Conservation (phyloP, 2,329 filamentous ascomycete species). For the Fusarium poae region DNA sequence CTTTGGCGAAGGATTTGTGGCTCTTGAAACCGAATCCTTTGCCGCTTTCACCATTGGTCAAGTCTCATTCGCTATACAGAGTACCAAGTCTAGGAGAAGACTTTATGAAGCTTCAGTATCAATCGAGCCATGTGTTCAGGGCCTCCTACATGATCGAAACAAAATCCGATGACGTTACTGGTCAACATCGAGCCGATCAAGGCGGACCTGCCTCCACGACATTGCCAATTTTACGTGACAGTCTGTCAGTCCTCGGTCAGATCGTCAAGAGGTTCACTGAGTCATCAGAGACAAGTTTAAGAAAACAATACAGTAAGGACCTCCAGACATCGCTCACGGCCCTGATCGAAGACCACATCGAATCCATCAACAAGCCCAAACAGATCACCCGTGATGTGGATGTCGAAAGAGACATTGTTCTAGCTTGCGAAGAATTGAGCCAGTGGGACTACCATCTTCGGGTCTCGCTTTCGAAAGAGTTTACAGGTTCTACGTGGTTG, state of each 20-base stretch:
- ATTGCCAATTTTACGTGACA: not conserved
- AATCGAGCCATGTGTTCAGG: fast-evolving
- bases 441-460: not conserved
- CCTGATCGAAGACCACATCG: not conserved
- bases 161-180: not conserved
- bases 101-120: not conserved
- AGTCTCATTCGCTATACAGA: not conserved
- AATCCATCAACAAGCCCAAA: no score
- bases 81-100: not conserved
- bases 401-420: not conserved
- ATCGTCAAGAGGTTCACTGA: not conserved
- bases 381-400: not conserved
- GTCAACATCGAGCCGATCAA: no score
- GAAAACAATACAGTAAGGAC: constrained; percentile 35
- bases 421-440: not conserved
- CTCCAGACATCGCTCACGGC: constrained; percentile 21
- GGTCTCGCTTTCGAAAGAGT: not conserved
- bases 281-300: not conserved
- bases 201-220: no score
- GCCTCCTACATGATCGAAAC: not conserved
- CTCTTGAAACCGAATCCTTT: not conserved
- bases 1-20: not conserved
- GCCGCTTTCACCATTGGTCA: no score
- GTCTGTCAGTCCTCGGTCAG: not conserved
- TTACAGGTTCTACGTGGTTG: constrained; percentile 55